These are phyloP conservation scores for Neurospora sp. DNA, from an alignment of 495 filamentous ascomycete species.

Conservation along the genomic window DNA sequence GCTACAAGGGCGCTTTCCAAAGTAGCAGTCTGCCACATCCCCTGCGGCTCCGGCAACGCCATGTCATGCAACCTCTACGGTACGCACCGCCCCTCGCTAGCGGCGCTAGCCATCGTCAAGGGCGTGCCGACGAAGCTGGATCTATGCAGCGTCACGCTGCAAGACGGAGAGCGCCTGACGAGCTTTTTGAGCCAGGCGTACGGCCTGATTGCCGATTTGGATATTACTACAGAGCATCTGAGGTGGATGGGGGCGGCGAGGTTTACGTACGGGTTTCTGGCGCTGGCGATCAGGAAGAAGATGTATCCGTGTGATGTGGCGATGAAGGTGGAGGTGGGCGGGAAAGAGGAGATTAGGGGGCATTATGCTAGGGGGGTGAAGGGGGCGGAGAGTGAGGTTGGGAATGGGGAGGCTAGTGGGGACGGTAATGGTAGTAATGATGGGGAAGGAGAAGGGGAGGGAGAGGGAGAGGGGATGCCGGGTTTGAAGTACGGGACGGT, in stretches of 20 bases:
- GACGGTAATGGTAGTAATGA: neutral
- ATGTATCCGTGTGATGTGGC: slow-evolving; percentile 85
- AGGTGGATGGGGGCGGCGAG: slow-evolving; percentile 83
- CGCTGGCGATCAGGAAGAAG: slow-evolving; percentile 58
- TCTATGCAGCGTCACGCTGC: slow-evolving; percentile 69
- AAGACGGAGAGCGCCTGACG: slow-evolving; percentile 58
- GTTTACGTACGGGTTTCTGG: slow-evolving; percentile 76
- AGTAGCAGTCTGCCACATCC: slow-evolving; percentile 80
- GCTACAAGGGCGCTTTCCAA: slow-evolving; percentile 63
- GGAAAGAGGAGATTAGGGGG: slow-evolving; percentile 63
- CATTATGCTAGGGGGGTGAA: slow-evolving; percentile 42
- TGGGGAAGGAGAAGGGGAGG: slow-evolving; percentile 2
- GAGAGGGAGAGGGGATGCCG: slow-evolving; percentile 55
- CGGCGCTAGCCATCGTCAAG: slow-evolving; percentile 76
- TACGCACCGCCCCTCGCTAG: slow-evolving; percentile 62
- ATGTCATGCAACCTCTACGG: slow-evolving; percentile 87
- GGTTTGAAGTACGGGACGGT: slow-evolving; percentile 69
- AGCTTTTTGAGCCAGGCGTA: slow-evolving; percentile 89
- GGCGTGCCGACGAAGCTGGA: slow-evolving; percentile 74
- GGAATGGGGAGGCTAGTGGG: slow-evolving; percentile 9
- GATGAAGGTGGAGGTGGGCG: slow-evolving; percentile 66
- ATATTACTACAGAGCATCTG: slow-evolving; percentile 80
- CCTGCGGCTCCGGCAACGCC: slow-evolving; percentile 88
- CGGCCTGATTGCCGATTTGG: slow-evolving; percentile 81
- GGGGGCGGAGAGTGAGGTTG: slow-evolving; percentile 3